Base-by-base conservation (phyloP, 2,329 filamentous ascomycete genomes). In the Paracamarosporium sp. region DNA sequence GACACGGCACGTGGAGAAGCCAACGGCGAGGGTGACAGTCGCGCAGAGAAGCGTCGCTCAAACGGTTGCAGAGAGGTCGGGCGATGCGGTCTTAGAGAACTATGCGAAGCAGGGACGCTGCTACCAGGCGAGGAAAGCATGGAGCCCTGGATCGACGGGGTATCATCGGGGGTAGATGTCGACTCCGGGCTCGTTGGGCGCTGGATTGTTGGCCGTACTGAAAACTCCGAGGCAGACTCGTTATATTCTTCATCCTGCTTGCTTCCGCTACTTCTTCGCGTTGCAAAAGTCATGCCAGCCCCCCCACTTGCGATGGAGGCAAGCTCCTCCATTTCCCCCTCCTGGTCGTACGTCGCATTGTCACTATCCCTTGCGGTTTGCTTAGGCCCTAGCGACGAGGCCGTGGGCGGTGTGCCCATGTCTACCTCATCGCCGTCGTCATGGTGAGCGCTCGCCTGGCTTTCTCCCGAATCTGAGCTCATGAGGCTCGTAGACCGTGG, bases 1-100 rank as follows among this genome's bases (percentile, higher is more conserved):
- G 65, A 61, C 12, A 85, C 83, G 6, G 90, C 84, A 56, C 93
- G 86, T 30, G 90, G 88, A 25, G 87, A 87, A 13, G 77, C 76
- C 2, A 82, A 75, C 9, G 84, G 82, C 4, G 85, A 86, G 13
- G 89, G 86, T 9, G 89, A 88, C 57, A 97, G 86, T 46, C 93
- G 89, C 15, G 94, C 94, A 73, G 96, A 93, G 78, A 99, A 99
- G 55, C 95, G 88, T 62, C 92, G 88, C 74, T 99, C 95, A 76
- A 99, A 99, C 4, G 95, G 94, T 70, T 94, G 88, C 68, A 97
- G 90, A 15, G 92, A 93, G 20, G 91, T 91, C 15, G 90, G 91
- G 13, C 92, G 89, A 66, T 90, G 92, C 63, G 90, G 84, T 20
- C 87, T 84, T 56, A 90, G 84, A 15, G 89, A 89, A 64, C 87